These are phyloP conservation scores for Dothideomycetidae sp. DNA, from an alignment of 2,329 filamentous ascomycete species.

Conservation along the genomic window DNA sequence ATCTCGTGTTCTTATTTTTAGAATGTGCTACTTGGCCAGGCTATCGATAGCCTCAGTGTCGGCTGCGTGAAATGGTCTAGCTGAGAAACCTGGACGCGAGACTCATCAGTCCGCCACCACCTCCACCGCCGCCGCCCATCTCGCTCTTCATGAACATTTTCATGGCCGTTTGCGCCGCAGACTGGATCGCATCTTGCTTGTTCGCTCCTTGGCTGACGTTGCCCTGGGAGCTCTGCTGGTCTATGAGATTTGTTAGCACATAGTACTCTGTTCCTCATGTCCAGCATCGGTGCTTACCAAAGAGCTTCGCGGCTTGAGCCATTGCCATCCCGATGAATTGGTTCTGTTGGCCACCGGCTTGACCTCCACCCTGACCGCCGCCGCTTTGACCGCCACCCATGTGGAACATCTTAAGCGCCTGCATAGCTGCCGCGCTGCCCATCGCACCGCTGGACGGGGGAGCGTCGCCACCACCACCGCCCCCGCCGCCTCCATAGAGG, in stretches of 20 bases:
- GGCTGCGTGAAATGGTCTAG: too few species aligned
- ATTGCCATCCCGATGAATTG: conserved; percentile 76
- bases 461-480: conserved; percentile 31
- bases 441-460: conserved; percentile 31
- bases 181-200: conserved; percentile 67
- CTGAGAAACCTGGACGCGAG: conserved; percentile 48
- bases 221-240: conserved; percentile 42
- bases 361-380: conserved; percentile 23
- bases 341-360: conserved; percentile 47
- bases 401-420: conserved; percentile 64
- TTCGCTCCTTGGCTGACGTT: conserved; percentile 42
- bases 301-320: conserved; percentile 71
- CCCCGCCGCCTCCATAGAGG: conserved; percentile 48
- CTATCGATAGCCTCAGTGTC: too few species aligned
- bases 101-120: conserved; percentile 39
- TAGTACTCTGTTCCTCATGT: not conserved
- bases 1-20: too few species aligned
- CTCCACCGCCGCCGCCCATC: conserved; percentile 30
- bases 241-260: conserved; percentile 11
- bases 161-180: conserved; percentile 72
- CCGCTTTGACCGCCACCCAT: conserved; percentile 20
- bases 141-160: conserved; percentile 84
- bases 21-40: too few species aligned
- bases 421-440: conserved; percentile 63
- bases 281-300: conserved; percentile 24